Evolutionary conservation across 2,329 filamentous ascomycete genomes (phyloP).

Genomic region (Ceratocystis eucalypticola): DNA sequence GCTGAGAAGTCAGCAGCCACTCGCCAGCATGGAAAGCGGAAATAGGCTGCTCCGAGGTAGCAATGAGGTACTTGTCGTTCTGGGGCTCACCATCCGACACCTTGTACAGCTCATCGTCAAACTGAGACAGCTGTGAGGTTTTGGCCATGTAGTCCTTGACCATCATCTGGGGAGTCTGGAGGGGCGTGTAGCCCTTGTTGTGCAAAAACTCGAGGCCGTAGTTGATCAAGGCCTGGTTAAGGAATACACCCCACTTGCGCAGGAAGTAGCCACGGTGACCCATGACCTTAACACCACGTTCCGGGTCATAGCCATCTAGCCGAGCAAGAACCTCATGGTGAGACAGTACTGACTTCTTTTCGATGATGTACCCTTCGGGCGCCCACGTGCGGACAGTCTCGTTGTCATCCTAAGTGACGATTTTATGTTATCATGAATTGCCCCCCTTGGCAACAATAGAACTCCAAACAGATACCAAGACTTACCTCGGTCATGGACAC

Average conservation of each 20-base stretch:
- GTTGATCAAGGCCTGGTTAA: slow-evolving; percentile 82
- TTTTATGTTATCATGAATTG: too few relatives aligned
- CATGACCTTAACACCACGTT: slow-evolving; percentile 85
- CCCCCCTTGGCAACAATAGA: too few relatives aligned
- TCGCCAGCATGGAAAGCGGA: slow-evolving; percentile 87
- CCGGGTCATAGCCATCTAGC: slow-evolving; percentile 82
- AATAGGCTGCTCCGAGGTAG: slow-evolving; percentile 88
- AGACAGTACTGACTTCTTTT: slow-evolving; percentile 67
- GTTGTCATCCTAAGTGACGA: slow-evolving; percentile 57
- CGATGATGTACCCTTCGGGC: slow-evolving; percentile 57
- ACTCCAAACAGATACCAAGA: slow-evolving; percentile 24
- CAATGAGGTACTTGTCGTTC: slow-evolving; percentile 67
- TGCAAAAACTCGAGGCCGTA: slow-evolving; percentile 85
- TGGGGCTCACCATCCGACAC: slow-evolving; percentile 76
- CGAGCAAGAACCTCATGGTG: slow-evolving; percentile 88
- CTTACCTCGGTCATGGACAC: slow-evolving; percentile 65
- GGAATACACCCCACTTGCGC: slow-evolving; percentile 74
- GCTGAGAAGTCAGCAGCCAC: slow-evolving; percentile 72
- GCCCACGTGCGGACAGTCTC: slow-evolving; percentile 62
- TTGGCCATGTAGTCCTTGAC: slow-evolving; percentile 92
- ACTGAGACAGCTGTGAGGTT: slow-evolving; percentile 91
- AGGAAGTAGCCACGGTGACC: slow-evolving; percentile 92
- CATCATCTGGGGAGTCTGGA: slow-evolving; percentile 90
- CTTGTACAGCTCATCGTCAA: slow-evolving; percentile 97
- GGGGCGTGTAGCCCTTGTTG: slow-evolving; percentile 64